phyloP scores from a whole-genome alignment of 75 land plant genomes.

The Cryptomeria japonica region DNA sequence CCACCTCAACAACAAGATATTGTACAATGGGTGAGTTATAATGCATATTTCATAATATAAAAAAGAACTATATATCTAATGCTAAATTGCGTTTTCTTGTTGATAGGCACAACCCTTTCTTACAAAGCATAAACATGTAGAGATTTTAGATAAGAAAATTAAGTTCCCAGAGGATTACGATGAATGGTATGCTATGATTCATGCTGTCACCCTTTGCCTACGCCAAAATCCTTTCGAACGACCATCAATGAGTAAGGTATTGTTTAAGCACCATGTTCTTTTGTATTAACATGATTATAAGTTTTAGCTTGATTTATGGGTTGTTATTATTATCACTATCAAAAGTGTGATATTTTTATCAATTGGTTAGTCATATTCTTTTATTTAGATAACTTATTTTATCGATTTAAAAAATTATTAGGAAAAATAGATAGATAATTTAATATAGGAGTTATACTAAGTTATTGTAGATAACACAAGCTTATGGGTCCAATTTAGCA shows the following conservation, averaged over 20 bases:
- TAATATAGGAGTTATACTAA: no score
- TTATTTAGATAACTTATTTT: no score
- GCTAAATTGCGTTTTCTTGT: neutral
- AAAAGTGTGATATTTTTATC: no score
- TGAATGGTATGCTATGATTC: conserved; percentile 37
- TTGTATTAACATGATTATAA: no score
- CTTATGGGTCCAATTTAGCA: no score
- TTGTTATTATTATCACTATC: no score
- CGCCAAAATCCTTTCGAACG: conserved; percentile 24
- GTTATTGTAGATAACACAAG: no score
- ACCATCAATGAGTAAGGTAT: conserved; percentile 55
- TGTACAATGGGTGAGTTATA: conserved; percentile 30
- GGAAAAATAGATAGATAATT: no score
- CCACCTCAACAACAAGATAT: conserved; percentile 30
- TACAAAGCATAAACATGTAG: conserved; percentile 1
- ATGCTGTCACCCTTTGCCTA: conserved; percentile 48
- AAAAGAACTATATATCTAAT: neutral
- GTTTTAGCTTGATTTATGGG: no score
- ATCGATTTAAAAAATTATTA: no score
- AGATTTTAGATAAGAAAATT: conserved; percentile 36
- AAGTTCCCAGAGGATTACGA: conserved; percentile 9
- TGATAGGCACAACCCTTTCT: conserved; percentile 30
- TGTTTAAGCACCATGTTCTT: neutral
- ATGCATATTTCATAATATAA: neutral
- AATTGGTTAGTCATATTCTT: no score